phyloP scores from a whole-genome alignment of 768 basidiomycete species.

The Lactifluus volemus region DNA sequence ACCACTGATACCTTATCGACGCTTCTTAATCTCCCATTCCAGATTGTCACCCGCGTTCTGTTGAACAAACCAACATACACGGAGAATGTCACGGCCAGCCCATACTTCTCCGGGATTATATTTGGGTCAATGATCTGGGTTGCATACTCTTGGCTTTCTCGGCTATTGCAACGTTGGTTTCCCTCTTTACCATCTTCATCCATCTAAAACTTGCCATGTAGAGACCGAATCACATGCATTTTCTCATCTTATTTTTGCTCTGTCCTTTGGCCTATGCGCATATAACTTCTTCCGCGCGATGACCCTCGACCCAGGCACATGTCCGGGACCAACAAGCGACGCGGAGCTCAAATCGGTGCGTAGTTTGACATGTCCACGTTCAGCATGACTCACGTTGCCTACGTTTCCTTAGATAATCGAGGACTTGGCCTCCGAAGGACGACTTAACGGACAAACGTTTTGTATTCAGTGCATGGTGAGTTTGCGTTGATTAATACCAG shows the following conservation, averaged over 20 bases:
- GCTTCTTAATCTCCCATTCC: conserved; percentile 13
- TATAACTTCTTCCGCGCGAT: conserved; percentile 92
- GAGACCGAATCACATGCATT: conserved; percentile 39
- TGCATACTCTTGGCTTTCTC: conserved; percentile 45
- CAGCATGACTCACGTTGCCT: too few species aligned
- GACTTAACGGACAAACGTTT: conserved; percentile 92
- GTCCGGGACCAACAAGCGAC: conserved; percentile 73
- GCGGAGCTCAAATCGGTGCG: conserved; percentile 81
- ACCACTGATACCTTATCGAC: not conserved
- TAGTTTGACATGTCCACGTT: conserved; percentile 3
- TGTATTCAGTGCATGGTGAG: conserved; percentile 95
- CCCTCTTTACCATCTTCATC: not conserved
- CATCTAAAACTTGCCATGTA: not conserved
- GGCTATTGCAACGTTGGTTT: conserved; percentile 60
- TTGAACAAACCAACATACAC: conserved; percentile 76
- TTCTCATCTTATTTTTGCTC: conserved; percentile 66
- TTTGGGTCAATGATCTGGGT: conserved; percentile 47
- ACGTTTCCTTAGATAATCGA: conserved; percentile 61
- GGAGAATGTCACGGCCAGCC: conserved; percentile 76
- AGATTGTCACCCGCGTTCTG: conserved; percentile 81
- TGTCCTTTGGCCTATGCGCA: conserved; percentile 59
- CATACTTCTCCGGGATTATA: conserved; percentile 92
- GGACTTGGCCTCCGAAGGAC: conserved; percentile 78
- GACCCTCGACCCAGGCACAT: conserved; percentile 82
- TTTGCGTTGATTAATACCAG: not conserved